Evolutionary conservation across 2,329 filamentous ascomycete genomes (phyloP).

Genomic region (Exophiala sp.): DNA sequence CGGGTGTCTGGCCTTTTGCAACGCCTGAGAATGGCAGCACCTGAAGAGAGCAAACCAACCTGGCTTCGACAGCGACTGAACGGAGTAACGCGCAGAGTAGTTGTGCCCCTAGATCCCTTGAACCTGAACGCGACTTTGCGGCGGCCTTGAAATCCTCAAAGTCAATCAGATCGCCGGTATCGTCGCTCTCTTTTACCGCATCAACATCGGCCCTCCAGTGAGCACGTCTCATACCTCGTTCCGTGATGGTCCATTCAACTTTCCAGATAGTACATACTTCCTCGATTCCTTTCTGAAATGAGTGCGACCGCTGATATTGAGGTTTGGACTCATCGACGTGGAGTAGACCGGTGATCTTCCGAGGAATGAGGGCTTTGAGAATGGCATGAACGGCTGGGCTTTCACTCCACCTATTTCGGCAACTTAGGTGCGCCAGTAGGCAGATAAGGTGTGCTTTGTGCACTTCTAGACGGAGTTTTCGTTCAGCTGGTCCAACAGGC

Average conservation of each 20-base stretch:
- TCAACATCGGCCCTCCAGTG: constrained; percentile 70
- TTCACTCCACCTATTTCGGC: constrained; percentile 88
- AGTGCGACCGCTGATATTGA: constrained; percentile 58
- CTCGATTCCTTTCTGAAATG: constrained; percentile 70
- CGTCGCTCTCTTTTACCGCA: constrained; percentile 58
- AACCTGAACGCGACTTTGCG: constrained; percentile 69
- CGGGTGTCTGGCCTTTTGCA: constrained; percentile 42
- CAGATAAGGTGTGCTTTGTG: constrained; percentile 86
- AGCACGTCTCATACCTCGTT: constrained; percentile 65
- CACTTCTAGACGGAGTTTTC: constrained; percentile 63
- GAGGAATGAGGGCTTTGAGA: constrained; percentile 63
- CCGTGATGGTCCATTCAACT: constrained; percentile 62
- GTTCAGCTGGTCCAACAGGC: constrained; percentile 55
- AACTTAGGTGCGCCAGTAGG: constrained; percentile 70
- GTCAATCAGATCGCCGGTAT: constrained; percentile 66
- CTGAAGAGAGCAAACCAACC: constrained; percentile 88
- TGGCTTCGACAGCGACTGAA: constrained; percentile 72
- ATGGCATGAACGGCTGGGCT: constrained; percentile 63
- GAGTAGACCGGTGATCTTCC: constrained; percentile 64
- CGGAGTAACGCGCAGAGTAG: constrained; percentile 85
- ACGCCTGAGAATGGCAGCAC: constrained; percentile 64
- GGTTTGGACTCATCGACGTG: constrained; percentile 64
- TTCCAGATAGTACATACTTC: constrained; percentile 37
- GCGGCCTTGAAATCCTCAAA: constrained; percentile 69
- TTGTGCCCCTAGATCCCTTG: constrained; percentile 84